These are phyloP conservation scores for Hemileccinum impolitum DNA, from an alignment of 768 basidiomycete genomes.

Conservation along the genomic window DNA sequence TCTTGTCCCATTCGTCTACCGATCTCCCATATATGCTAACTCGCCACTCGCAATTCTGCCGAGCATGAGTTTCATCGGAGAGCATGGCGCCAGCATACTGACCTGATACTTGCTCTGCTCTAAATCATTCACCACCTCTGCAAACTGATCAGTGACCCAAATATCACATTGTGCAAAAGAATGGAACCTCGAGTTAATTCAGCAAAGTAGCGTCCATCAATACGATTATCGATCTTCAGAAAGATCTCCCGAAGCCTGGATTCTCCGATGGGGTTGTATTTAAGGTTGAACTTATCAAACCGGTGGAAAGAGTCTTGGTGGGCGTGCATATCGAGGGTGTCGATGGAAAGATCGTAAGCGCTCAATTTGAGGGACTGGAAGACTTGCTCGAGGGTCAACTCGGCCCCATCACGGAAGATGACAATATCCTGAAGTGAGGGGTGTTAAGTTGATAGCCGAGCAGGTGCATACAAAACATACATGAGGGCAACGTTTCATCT, in stretches of 20 bases:
- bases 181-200: constrained; percentile 83
- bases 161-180: background rate
- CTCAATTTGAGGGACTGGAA: constrained; percentile 93
- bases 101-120: constrained; percentile 99
- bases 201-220: constrained; percentile 89
- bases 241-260: constrained; percentile 95
- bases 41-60: constrained; percentile 93
- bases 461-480: constrained; percentile 37
- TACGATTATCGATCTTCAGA: constrained; percentile 95
- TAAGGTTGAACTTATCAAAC: constrained; percentile 97
- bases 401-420: constrained; percentile 88
- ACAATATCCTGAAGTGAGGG: constrained; percentile 72
- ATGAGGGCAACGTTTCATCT: constrained; percentile 86
- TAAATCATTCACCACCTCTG: constrained; percentile 96
- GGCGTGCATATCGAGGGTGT: constrained; percentile 99
- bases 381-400: constrained; percentile 88
- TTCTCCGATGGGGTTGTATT: constrained; percentile 97
- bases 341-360: constrained; percentile 97
- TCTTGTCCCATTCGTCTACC: constrained; percentile 91
- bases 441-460: background rate
- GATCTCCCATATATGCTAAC: constrained; percentile 91
- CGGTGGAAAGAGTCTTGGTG: constrained; percentile 98
- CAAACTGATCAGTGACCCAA: background rate
- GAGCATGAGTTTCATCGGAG: background rate
- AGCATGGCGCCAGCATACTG: constrained; percentile 5